These are phyloP conservation scores for Aureobasidium sp. DNA, from an alignment of 2,329 filamentous ascomycete species.

Conservation along the genomic window DNA sequence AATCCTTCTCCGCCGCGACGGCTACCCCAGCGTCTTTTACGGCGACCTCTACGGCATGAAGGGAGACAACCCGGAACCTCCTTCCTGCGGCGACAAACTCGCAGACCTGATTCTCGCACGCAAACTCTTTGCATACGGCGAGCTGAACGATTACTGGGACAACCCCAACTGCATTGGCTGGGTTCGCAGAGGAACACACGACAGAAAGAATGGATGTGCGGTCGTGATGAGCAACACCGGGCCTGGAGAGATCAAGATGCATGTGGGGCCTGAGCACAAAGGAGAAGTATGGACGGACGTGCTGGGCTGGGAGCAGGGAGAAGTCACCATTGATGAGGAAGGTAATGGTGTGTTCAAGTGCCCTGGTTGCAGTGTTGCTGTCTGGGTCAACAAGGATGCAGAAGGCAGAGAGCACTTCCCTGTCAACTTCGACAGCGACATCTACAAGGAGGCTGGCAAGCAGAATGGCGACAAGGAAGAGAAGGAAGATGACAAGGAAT, in stretches of 20 bases:
- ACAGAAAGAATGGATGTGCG: constrained; percentile 45
- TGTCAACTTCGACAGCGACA: constrained; percentile 23
- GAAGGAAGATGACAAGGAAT: background rate
- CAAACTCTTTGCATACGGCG: constrained; percentile 58
- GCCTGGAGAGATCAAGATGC: constrained; percentile 48
- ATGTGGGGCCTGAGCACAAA: constrained; percentile 43
- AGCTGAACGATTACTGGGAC: constrained; percentile 57
- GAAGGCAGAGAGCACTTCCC: constrained; percentile 45
- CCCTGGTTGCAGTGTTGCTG: constrained; percentile 47
- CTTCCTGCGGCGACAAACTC: constrained; percentile 38
- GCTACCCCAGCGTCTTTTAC: constrained; percentile 63
- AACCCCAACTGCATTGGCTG: constrained; percentile 55
- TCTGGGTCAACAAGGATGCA: constrained; percentile 55
- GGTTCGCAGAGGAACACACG: constrained; percentile 46
- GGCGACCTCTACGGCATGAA: constrained; percentile 61
- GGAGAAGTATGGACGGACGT: constrained; percentile 60
- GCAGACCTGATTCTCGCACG: constrained; percentile 53
- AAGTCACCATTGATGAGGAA: constrained; percentile 51
- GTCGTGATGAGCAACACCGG: constrained; percentile 35
- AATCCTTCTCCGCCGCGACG: constrained; percentile 57
- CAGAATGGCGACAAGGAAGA: background rate
- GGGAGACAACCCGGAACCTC: constrained; percentile 44
- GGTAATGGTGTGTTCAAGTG: constrained; percentile 55
- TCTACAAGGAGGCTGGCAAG: constrained; percentile 16
- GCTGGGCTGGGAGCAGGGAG: constrained; percentile 48